Percentiles rank a stretch among this genome's conserved stretches.
Conservation (phyloP, 768 basidiomycete genomes). For the Tephrocybe sp. region DNA sequence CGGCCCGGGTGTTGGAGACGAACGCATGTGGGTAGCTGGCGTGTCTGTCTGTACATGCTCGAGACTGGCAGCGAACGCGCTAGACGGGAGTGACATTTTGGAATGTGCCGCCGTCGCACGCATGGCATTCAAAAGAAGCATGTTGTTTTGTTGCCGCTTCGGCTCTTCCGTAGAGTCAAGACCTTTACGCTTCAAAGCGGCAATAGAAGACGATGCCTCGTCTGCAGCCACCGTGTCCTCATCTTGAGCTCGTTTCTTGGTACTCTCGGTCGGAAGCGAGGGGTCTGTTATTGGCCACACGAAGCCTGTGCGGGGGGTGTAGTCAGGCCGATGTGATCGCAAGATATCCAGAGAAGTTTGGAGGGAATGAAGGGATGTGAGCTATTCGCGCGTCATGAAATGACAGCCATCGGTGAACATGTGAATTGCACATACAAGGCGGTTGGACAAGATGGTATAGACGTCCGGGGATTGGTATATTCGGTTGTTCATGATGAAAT, state of each 20-base stretch:
- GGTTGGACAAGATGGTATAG: slow-evolving; percentile 81
- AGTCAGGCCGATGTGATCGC: slow-evolving; percentile 74
- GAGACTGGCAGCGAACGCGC: slow-evolving; percentile 29
- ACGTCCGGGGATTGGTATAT: slow-evolving; percentile 89
- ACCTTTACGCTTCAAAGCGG: slow-evolving; percentile 24
- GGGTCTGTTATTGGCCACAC: slow-evolving; percentile 80
- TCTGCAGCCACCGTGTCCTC: slow-evolving; percentile 20
- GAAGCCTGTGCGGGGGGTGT: slow-evolving; percentile 81
- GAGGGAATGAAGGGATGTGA: slow-evolving; percentile 68
- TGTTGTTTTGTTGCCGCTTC: slow-evolving; percentile 66
- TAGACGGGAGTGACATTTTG: slow-evolving; percentile 48
- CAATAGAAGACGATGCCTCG: slow-evolving; percentile 18
- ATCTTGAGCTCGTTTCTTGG: slow-evolving; percentile 38
- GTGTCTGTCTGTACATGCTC: slow-evolving; percentile 31
- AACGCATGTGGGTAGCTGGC: slow-evolving; percentile 32
- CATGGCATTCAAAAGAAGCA: slow-evolving; percentile 77
- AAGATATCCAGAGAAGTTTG: slow-evolving; percentile 77
- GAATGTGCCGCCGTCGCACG: slow-evolving; percentile 74
- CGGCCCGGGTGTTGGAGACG: slow-evolving; percentile 43
- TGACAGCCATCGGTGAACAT: background rate
- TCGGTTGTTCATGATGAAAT: slow-evolving; percentile 86
- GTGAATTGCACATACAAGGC: slow-evolving; percentile 53
- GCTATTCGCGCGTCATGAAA: slow-evolving; percentile 34
- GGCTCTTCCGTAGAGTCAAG: slow-evolving; percentile 24
- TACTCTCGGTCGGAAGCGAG: slow-evolving; percentile 37